phyloP scores from a whole-genome alignment of 2,329 filamentous ascomycete species.

The Rhexocercosporidium sp. region DNA sequence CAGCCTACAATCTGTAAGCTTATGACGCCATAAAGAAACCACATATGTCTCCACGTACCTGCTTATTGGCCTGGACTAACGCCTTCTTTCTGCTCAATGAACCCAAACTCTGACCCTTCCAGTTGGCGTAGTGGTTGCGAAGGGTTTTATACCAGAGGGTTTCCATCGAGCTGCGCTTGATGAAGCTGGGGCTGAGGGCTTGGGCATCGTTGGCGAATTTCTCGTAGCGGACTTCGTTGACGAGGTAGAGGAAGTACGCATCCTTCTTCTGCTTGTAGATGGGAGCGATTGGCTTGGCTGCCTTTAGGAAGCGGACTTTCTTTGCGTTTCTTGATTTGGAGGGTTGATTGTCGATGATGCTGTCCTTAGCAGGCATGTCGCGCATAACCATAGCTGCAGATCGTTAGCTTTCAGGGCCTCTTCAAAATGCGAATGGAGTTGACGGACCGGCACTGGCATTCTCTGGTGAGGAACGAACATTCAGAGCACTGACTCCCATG shows the following conservation, averaged over 20 bases:
- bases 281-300: neutral
- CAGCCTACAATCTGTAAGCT: neutral
- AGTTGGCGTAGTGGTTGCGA: neutral
- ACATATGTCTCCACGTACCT: neutral
- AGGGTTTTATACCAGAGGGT: neutral
- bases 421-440: neutral
- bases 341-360: neutral
- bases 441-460: neutral
- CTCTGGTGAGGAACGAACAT: neutral
- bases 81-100: neutral
- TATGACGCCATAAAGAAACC: neutral
- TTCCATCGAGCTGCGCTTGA: neutral
- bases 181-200: neutral
- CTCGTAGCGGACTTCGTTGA: neutral
- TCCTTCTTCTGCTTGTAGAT: neutral
- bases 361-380: neutral
- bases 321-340: neutral
- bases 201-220: slow-evolving; percentile 5
- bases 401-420: neutral
- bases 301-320: neutral
- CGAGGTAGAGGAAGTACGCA: neutral
- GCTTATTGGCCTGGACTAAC: neutral
- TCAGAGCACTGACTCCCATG: neutral
- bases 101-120: neutral
- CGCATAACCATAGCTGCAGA: neutral